Conservation (phyloP, 768 basidiomycete genomes). For the Suillus lakei region DNA sequence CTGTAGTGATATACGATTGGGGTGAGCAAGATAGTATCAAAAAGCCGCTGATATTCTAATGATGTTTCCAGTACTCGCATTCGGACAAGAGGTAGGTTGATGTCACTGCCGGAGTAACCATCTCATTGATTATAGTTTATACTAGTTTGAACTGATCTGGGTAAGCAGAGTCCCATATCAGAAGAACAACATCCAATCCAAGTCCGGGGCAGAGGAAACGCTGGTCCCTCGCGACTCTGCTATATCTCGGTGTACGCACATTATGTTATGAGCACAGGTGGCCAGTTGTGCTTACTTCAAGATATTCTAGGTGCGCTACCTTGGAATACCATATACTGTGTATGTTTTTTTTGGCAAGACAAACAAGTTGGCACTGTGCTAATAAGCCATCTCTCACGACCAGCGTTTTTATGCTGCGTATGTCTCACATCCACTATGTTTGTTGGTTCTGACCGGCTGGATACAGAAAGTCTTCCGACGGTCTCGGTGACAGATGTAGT, state of each 20-base stretch:
- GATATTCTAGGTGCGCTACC: not conserved
- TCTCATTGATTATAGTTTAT: not conserved
- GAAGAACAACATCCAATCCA: not conserved
- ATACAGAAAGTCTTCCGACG: not conserved
- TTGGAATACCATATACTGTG: not conserved
- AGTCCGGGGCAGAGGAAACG: not conserved
- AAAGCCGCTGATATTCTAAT: not conserved
- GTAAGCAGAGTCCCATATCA: not conserved
- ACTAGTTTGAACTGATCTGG: not conserved
- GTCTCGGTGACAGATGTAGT: not conserved
- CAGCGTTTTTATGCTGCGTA: not conserved
- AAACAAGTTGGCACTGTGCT: not conserved
- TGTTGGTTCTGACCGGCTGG: not conserved
- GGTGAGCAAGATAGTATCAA: not conserved
- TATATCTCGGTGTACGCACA: not conserved
- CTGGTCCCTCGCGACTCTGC: not conserved
- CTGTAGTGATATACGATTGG: conserved; percentile 1
- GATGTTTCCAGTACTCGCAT: not conserved
- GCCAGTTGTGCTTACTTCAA: not conserved
- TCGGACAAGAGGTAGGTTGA: conserved; percentile 1
- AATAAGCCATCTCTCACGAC: not conserved
- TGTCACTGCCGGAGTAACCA: not conserved
- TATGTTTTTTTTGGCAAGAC: not conserved
- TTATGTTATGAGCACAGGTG: not conserved
- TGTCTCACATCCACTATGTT: not conserved